phyloP scores from a whole-genome alignment of 2,329 filamentous ascomycete species.

The Cephalotrichum gorgonifer region DNA sequence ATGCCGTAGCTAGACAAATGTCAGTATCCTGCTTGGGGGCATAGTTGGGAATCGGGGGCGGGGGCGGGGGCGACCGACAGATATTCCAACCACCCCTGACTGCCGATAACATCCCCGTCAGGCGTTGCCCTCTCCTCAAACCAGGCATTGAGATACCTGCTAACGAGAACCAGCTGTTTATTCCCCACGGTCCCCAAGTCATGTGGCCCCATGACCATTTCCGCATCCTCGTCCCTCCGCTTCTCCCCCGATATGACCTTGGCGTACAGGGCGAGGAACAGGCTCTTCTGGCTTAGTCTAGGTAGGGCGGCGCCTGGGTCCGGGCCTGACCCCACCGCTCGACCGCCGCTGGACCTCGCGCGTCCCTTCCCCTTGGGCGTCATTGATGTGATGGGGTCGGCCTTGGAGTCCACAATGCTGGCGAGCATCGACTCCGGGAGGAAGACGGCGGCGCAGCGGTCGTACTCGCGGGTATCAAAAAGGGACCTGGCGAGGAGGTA shows the following conservation, averaged over 20 bases:
- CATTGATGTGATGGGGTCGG: conserved; percentile 22
- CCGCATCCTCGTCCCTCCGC: conserved; percentile 88
- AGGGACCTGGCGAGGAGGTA: conserved; percentile 88
- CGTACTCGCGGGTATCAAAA: conserved; percentile 91
- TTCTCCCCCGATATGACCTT: conserved; percentile 93
- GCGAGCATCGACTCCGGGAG: conserved; percentile 71
- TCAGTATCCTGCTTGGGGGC: neutral
- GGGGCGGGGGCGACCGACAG: conserved; percentile 33
- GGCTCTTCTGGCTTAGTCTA: conserved; percentile 72
- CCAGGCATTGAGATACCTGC: conserved; percentile 69
- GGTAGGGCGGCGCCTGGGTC: conserved; percentile 28
- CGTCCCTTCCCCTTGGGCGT: conserved; percentile 53
- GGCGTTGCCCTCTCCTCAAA: conserved; percentile 56
- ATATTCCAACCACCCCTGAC: conserved; percentile 91
- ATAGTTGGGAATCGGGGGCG: too few relatives aligned
- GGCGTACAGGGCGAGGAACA: conserved; percentile 87
- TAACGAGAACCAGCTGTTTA: conserved; percentile 69
- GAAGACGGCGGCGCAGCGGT: conserved; percentile 84
- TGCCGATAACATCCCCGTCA: conserved; percentile 47
- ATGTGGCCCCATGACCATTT: conserved; percentile 92
- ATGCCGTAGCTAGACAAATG: conserved; percentile 59
- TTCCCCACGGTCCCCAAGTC: conserved; percentile 80
- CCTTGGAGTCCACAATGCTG: conserved; percentile 45
- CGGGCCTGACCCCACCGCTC: neutral
- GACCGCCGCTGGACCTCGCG: conserved; percentile 20